Conservation (phyloP, 768 basidiomycete genomes). For the Brasilioporus rufonigricans region DNA sequence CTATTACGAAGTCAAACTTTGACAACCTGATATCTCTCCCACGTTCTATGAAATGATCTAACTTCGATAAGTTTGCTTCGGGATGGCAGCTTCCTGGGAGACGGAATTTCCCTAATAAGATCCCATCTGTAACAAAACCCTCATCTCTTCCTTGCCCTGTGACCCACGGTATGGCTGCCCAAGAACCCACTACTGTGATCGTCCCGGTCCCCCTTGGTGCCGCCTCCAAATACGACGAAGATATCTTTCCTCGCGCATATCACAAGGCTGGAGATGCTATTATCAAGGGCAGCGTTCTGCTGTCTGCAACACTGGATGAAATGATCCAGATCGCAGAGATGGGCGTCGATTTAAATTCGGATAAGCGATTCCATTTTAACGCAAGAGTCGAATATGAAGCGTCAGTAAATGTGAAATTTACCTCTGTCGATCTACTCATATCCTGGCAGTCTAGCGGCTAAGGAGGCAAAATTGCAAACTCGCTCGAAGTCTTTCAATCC, state of each 20-base stretch:
- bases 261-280: neutral
- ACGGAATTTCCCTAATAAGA: no score
- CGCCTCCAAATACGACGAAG: neutral
- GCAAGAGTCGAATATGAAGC: neutral
- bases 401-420: neutral
- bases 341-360: neutral
- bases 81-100: no score
- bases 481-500: neutral
- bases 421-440: neutral
- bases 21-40: no score
- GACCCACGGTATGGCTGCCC: neutral
- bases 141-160: no score
- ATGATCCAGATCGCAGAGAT: neutral
- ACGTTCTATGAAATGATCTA: no score
- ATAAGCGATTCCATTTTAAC: neutral
- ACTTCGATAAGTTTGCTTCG: no score
- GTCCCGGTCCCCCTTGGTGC: neutral
- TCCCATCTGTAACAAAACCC: no score
- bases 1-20: no score
- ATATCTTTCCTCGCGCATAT: constrained; percentile 6
- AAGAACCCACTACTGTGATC: neutral
- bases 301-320: constrained; percentile 6
- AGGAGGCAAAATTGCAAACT: neutral
- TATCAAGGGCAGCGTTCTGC: neutral
- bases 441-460: neutral